Conservation (phyloP, 73 alveolate species). For the Paramecium octaurelia region DNA sequence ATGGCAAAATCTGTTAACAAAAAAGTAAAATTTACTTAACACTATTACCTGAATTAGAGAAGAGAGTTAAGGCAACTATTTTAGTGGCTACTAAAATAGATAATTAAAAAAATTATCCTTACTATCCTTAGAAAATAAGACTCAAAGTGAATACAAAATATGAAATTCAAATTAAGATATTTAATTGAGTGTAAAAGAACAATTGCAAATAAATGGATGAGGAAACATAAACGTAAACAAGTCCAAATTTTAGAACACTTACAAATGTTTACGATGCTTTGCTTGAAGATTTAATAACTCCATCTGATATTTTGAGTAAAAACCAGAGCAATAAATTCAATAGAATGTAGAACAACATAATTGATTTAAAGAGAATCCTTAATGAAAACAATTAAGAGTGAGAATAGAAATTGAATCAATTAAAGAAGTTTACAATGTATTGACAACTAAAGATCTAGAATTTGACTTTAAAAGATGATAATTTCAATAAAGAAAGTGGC, state of each 20-base stretch:
- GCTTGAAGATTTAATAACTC: constrained; percentile 23
- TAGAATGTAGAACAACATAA: not conserved
- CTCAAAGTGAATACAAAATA: too few species aligned
- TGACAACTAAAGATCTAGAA: constrained; percentile 4
- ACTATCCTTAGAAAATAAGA: too few species aligned
- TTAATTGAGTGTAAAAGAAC: too few species aligned
- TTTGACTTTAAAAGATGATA: not conserved
- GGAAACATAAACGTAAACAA: constrained; percentile 47
- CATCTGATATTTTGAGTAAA: constrained; percentile 24
- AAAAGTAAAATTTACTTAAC: too few species aligned
- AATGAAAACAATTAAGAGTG: not conserved
- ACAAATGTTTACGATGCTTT: constrained; percentile 55
- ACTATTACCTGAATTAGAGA: constrained; percentile 51
- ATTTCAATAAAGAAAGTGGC: not conserved
- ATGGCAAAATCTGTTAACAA: too few species aligned
- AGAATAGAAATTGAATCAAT: not conserved
- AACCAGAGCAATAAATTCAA: not conserved
- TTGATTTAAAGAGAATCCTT: not conserved
- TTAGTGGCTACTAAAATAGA: constrained; percentile 42
- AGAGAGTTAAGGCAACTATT: constrained; percentile 41
- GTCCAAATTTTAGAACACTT: constrained; percentile 50
- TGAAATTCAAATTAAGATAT: too few species aligned
- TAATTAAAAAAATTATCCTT: too few species aligned
- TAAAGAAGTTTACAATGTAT: not conserved
- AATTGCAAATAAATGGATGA: constrained; percentile 42